Evolutionary conservation across 2,329 filamentous ascomycete genomes (phyloP), one percentile per base, ranked within the genome.

Genomic region (Knoxdaviesia capensis): DNA sequence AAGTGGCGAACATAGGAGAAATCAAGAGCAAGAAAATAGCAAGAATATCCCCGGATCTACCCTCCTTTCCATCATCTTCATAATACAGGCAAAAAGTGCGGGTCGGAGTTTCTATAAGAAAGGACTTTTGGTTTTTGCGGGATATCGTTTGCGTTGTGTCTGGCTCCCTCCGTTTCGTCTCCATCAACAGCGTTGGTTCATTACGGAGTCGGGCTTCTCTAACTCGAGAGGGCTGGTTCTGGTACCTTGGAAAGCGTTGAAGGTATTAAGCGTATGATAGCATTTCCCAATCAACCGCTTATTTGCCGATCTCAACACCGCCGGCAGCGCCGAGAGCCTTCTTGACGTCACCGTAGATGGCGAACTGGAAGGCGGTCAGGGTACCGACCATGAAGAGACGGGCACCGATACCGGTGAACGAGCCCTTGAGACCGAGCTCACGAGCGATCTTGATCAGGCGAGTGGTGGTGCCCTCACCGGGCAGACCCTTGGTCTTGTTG

Each of bases 401-500:
- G 54, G 84, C 80, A 62, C 80, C 80, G 52, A 92, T 80, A 74
- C 84, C 84, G 55, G 70, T 66, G 68, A 78, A 92, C 44, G 74
- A 80, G 52, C 84, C 84, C 53, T 69, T 70, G 59, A 92, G 47
- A 57, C 84, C 84, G 54, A 92, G 80, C 66, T 92, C 83, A 65
- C 78, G 80, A 52, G 66, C 82, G 56, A 92, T 92, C 78, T 90
- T 90, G 69, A 88, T 69, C 56, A 92, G 66, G 62, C 84, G 79
- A 61, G 68, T 71, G 58, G 73, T 73, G 54, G 81, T 90, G 56
- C 84, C 76, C 69, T 92, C 82, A 69, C 84, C 84, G 51, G 84
- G 83, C 47, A 76, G 68, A 65, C 82, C 84, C 70, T 84, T 77
- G 65, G 80, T 84, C 80, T 90, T 90, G 80, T 92, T 92, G 72